Evolutionary conservation across 192 early-diverging fungal genomes (phyloP), one percentile per base, ranked within the genome.

Genomic region (Phycomyces nitens): DNA sequence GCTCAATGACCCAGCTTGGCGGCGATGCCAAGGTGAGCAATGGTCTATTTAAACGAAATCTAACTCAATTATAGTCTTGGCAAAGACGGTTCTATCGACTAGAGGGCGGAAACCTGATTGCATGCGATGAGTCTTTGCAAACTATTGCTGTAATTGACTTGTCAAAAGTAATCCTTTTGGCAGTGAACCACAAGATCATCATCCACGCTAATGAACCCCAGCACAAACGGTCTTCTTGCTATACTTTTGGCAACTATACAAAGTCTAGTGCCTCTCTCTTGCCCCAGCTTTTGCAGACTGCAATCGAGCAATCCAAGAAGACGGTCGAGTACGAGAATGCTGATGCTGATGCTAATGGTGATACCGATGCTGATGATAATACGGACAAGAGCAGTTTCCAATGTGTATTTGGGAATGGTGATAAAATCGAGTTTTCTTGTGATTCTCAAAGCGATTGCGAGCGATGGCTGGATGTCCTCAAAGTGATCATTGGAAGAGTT

Each of bases 371-470:
- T 11, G 18, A 47, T 11, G 11, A 2, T 34, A 53, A 41, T 18
- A 14, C 57, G 16, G 64, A 66, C 41, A 72, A 72, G 27, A 60
- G 61, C 24, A 62, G 64, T 24, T 66, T 72, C 42, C 56, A 63
- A 7, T 21, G 65, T 7, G 44, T 21, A 39, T 72, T 72, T 40
- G 40, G 29, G 3, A 62, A 66, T 18, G 70, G 70, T 10, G 53
- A 66, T 7, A 59, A 55, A 12, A 72, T 72, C 23, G 70, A 72
- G 1, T 72, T 72, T 60, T 72, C 61, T 24, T 65, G 62, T 39
- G 70, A 72, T 27, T 65, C 53, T 11, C 23, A 43, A 0, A n/a
- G 27, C 1, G 70, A 72, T 20, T 38, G 59, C 11, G 29, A 60
- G 10, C 38, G 49, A 26, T 72, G 70, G 70, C 39, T 66, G 5